phyloP scores from a whole-genome alignment of 306 rosid genomes.

The Neltuma alba region DNA sequence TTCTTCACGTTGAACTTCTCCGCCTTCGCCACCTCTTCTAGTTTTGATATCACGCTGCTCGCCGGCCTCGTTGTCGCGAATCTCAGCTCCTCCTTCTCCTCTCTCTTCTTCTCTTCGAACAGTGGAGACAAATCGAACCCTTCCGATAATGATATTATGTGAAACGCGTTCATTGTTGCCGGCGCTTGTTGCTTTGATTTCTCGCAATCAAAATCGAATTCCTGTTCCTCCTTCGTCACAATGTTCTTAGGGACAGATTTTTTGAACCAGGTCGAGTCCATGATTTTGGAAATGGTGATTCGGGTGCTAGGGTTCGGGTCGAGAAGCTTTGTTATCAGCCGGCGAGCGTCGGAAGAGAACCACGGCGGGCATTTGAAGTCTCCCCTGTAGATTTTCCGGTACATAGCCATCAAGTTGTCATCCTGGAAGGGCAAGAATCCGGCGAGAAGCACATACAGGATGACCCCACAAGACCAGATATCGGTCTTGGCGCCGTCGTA shows the following conservation, averaged over 20 bases:
- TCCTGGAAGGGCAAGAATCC: slow-evolving; percentile 87
- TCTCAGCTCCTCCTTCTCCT: slow-evolving; percentile 72
- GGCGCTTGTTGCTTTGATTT: slow-evolving; percentile 42
- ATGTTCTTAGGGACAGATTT: slow-evolving; percentile 45
- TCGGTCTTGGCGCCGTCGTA: slow-evolving; percentile 84
- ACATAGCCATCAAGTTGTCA: slow-evolving; percentile 70
- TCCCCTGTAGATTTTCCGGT: slow-evolving; percentile 70
- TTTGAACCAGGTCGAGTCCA: slow-evolving; percentile 74
- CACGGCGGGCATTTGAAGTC: slow-evolving; percentile 92
- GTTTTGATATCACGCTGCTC: slow-evolving; percentile 70
- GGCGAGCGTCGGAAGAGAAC: slow-evolving; percentile 73
- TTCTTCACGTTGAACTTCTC: slow-evolving; percentile 65
- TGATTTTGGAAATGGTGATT: slow-evolving; percentile 49
- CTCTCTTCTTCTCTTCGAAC: slow-evolving; percentile 75
- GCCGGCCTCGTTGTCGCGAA: slow-evolving; percentile 72
- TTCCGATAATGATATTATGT: slow-evolving; percentile 67
- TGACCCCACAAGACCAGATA: slow-evolving; percentile 85
- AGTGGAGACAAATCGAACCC: slow-evolving; percentile 79
- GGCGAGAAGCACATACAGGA: slow-evolving; percentile 77
- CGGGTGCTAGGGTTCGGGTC: slow-evolving; percentile 73
- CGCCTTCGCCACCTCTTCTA: slow-evolving; percentile 73
- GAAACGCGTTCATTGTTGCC: slow-evolving; percentile 70
- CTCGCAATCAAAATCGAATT: slow-evolving; percentile 31
- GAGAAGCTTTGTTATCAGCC: slow-evolving; percentile 66
- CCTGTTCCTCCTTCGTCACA: slow-evolving; percentile 38